These are phyloP conservation scores for Leccinum longicurvipes DNA, from an alignment of 768 basidiomycete genomes.

Conservation along the genomic window DNA sequence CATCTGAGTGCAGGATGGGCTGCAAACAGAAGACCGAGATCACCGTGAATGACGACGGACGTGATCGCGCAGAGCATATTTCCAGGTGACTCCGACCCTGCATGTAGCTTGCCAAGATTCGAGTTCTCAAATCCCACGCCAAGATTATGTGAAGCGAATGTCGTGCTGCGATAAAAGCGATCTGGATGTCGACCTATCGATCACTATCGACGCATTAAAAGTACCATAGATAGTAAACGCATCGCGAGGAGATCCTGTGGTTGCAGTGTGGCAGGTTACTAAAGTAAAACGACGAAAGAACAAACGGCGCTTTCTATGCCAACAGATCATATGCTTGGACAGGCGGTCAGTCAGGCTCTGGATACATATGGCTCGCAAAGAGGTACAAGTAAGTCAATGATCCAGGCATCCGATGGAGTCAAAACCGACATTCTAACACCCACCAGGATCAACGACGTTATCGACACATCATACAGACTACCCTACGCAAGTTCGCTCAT, in stretches of 20 bases:
- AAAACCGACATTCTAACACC: background rate
- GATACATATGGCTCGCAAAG: background rate
- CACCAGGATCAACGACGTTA: background rate
- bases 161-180: too few relatives aligned
- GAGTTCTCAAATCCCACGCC: background rate
- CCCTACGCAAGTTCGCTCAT: conserved; percentile 5
- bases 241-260: background rate
- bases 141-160: background rate
- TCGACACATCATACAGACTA: background rate
- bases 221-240: background rate
- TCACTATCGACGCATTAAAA: background rate
- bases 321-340: background rate
- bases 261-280: too few relatives aligned
- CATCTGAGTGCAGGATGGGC: background rate
- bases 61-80: background rate
- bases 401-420: background rate
- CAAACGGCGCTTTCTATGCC: background rate
- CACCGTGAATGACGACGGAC: background rate
- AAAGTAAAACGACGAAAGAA: background rate
- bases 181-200: background rate
- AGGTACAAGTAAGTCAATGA: background rate
- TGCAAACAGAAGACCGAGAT: background rate
- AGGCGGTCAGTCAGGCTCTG: background rate
- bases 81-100: background rate
- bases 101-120: background rate